Conservation (phyloP, 805 yeast species). For the Jamesozyma gamospora region DNA sequence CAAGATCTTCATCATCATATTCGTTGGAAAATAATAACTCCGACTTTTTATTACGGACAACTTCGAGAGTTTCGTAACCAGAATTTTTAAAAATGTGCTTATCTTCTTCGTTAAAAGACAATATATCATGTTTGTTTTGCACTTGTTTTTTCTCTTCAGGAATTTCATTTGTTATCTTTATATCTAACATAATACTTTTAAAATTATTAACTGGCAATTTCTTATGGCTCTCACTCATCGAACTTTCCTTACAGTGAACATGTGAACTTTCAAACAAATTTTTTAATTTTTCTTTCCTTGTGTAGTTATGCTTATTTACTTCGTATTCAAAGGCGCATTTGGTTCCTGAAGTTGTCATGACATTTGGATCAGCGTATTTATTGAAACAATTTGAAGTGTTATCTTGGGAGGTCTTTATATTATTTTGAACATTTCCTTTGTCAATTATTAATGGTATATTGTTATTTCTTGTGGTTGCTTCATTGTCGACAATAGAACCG, state of each 20-base stretch:
- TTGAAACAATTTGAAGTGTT: conserved; percentile 8
- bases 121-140: conserved; percentile 11
- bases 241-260: too few relatives aligned
- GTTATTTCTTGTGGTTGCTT: too few relatives aligned
- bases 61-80: too few relatives aligned
- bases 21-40: conserved; percentile 21
- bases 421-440: too few relatives aligned
- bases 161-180: conserved; percentile 11
- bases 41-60: conserved; percentile 18
- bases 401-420: too few relatives aligned
- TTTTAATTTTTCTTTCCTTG: too few relatives aligned
- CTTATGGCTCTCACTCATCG: background rate
- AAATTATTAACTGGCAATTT: background rate
- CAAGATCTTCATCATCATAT: conserved; percentile 17
- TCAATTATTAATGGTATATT: too few relatives aligned
- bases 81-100: too few relatives aligned
- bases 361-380: conserved; percentile 23
- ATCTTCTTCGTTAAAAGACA: conserved; percentile 11
- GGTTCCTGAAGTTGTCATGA: conserved; percentile 13
- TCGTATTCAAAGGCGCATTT: background rate
- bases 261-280: too few relatives aligned
- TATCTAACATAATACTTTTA: conserved; percentile 1
- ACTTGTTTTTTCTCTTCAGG: conserved; percentile 8
- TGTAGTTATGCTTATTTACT: too few relatives aligned
- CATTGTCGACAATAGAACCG: too few relatives aligned